These are phyloP conservation scores for Pleurotus giganteus DNA, from an alignment of 768 basidiomycete genomes.

Conservation along the genomic window DNA sequence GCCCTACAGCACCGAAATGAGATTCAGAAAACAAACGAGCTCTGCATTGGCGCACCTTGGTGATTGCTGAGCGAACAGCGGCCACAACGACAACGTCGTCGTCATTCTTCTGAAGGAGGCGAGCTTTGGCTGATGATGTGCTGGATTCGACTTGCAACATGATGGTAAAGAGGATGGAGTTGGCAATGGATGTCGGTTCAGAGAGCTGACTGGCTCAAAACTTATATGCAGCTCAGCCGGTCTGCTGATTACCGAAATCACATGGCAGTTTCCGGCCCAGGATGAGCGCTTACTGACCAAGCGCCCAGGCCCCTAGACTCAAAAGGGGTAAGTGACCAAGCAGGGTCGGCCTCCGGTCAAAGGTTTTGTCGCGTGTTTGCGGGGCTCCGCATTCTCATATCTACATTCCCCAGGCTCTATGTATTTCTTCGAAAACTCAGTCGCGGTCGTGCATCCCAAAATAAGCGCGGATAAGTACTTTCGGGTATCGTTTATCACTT, in stretches of 20 bases:
- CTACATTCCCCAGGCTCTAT: too few relatives aligned
- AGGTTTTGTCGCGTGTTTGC: not conserved
- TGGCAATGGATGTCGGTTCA: not conserved
- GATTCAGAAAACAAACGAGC: not conserved
- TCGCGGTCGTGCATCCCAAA: too few relatives aligned
- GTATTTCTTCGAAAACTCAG: too few relatives aligned
- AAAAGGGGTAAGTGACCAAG: not conserved
- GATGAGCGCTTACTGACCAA: too few relatives aligned
- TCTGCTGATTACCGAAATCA: not conserved
- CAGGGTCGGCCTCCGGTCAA: not conserved
- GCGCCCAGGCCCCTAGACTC: not conserved
- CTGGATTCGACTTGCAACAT: slow-evolving; percentile 10
- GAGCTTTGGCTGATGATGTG: slow-evolving; percentile 43
- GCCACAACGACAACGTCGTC: slow-evolving; percentile 90
- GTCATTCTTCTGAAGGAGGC: slow-evolving; percentile 67
- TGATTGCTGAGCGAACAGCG: slow-evolving; percentile 88
- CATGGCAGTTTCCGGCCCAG: not conserved
- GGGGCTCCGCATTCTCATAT: not conserved
- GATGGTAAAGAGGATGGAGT: not conserved
- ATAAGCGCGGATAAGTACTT: too few relatives aligned
- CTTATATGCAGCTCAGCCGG: not conserved
- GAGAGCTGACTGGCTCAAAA: not conserved
- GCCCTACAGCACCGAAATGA: slow-evolving; percentile 39
- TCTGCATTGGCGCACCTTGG: slow-evolving; percentile 58
- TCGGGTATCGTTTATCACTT: too few relatives aligned